Conservation (phyloP, 140 eudicot species). For the Cichorium intybus region DNA sequence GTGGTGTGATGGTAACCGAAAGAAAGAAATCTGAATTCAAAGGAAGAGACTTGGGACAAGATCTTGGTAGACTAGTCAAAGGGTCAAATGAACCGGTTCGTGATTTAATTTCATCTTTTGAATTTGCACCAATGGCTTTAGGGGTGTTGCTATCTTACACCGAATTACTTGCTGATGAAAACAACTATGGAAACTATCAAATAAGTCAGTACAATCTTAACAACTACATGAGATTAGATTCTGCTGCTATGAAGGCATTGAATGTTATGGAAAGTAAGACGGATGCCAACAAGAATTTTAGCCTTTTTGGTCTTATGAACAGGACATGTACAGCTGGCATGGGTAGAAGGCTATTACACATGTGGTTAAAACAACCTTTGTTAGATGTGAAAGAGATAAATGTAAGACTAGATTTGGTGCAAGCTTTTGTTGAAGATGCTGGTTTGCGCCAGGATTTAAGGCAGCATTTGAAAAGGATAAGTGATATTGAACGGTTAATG, state of each 20-base stretch:
- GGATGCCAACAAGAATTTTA: conserved; percentile 87
- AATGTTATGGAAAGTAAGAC: conserved; percentile 98
- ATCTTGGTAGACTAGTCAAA: conserved; percentile 90
- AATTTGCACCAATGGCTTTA: conserved; percentile 72
- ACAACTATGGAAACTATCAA: conserved; percentile 62
- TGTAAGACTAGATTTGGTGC: conserved; percentile 74
- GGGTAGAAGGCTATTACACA: conserved; percentile 87
- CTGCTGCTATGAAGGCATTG: conserved; percentile 96
- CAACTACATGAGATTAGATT: conserved; percentile 90
- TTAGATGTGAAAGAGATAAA: conserved; percentile 75
- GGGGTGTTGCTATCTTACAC: conserved; percentile 71
- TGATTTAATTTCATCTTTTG: conserved; percentile 69
- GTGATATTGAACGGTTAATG: conserved; percentile 80
- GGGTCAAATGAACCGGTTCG: conserved; percentile 84
- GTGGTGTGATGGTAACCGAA: conserved; percentile 91
- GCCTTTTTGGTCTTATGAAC: conserved; percentile 91
- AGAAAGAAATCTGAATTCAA: conserved; percentile 84
- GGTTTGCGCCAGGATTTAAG: conserved; percentile 82
- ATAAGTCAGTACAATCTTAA: conserved; percentile 58
- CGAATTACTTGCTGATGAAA: conserved; percentile 87
- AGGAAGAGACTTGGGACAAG: conserved; percentile 69
- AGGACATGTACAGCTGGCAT: conserved; percentile 98
- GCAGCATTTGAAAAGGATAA: conserved; percentile 84
- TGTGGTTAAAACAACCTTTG: conserved; percentile 96
- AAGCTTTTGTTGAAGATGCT: conserved; percentile 94